These are phyloP conservation scores for Komagataella pastoris DNA, from an alignment of 805 yeast species.

Conservation along the genomic window DNA sequence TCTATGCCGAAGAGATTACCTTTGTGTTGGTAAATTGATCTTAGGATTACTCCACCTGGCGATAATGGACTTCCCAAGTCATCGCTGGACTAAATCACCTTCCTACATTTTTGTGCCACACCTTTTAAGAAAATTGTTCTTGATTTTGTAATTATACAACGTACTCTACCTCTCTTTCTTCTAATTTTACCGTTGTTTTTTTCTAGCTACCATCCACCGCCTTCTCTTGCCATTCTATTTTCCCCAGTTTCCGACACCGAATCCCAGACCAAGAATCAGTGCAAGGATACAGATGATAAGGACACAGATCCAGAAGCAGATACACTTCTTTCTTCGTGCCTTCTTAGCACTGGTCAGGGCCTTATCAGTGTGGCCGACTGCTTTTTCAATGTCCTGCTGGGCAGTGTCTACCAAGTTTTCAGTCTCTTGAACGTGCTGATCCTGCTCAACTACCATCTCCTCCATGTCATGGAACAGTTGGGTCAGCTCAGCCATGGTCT, in stretches of 20 bases:
- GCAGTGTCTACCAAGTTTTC: slow-evolving; percentile 74
- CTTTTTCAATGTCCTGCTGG: slow-evolving; percentile 84
- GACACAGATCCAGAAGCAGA: slow-evolving; percentile 59
- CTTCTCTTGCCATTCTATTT: background rate
- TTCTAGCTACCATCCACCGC: background rate
- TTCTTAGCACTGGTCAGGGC: slow-evolving; percentile 82
- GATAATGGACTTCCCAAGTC: background rate
- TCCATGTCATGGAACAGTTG: slow-evolving; percentile 95
- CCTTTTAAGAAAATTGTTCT: background rate
- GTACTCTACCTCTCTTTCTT: background rate
- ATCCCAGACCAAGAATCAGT: slow-evolving; percentile 39
- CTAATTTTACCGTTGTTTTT: background rate
- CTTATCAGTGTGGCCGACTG: slow-evolving; percentile 84
- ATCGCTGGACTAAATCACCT: slow-evolving; percentile 2
- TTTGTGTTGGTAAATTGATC: slow-evolving; percentile 3
- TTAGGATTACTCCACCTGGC: slow-evolving; percentile 4
- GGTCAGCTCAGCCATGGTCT: slow-evolving; percentile 90
- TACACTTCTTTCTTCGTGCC: slow-evolving; percentile 84
- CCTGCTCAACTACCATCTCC: slow-evolving; percentile 91
- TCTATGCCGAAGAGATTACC: slow-evolving; percentile 1
- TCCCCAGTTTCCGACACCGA: background rate
- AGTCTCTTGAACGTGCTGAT: slow-evolving; percentile 70
- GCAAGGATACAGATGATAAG: slow-evolving; percentile 51
- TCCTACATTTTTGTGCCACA: slow-evolving; percentile 1
- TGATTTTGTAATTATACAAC: background rate